These are phyloP conservation scores for Limnanthes douglasii DNA, from an alignment of 345 rosid species.

Conservation along the genomic window DNA sequence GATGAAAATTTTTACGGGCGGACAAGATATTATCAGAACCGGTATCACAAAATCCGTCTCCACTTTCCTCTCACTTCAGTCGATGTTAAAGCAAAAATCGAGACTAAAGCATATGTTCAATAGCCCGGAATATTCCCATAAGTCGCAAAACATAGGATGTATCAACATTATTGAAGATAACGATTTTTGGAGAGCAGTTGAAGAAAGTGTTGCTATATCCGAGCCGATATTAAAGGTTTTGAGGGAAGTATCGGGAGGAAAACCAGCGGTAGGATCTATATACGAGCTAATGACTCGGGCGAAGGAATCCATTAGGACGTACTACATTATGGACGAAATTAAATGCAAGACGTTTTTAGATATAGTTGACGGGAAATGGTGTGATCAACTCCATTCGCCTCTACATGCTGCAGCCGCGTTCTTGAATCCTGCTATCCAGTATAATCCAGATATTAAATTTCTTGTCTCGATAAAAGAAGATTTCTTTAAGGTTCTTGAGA, in stretches of 20 bases:
- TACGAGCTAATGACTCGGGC: constrained; percentile 80
- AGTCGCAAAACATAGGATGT: constrained; percentile 47
- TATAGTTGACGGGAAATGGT: constrained; percentile 67
- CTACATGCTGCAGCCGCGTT: constrained; percentile 81
- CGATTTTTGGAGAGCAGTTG: constrained; percentile 75
- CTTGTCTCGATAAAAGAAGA: constrained; percentile 62
- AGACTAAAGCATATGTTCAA: constrained; percentile 59
- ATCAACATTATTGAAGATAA: constrained; percentile 43
- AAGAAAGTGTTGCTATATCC: constrained; percentile 75
- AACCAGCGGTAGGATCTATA: constrained; percentile 59
- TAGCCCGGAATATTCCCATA: constrained; percentile 54
- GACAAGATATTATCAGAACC: constrained; percentile 52
- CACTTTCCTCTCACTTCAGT: constrained; percentile 55
- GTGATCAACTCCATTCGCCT: constrained; percentile 74
- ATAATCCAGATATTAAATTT: constrained; percentile 69
- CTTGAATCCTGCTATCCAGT: constrained; percentile 72
- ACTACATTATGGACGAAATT: constrained; percentile 76
- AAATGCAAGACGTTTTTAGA: constrained; percentile 70
- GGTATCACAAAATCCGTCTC: constrained; percentile 69
- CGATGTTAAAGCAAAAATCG: constrained; percentile 58
- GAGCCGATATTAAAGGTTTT: constrained; percentile 74
- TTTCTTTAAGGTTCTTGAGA: constrained; percentile 69
- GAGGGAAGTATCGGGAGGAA: constrained; percentile 79
- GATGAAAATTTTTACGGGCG: constrained; percentile 59
- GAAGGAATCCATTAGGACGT: constrained; percentile 72